A percentile compares a stretch with the other conserved stretches of the same genome.
These are phyloP conservation scores for Plectosphaerella sp. DNA, from an alignment of 2,329 filamentous ascomycete genomes.

Conservation along the genomic window DNA sequence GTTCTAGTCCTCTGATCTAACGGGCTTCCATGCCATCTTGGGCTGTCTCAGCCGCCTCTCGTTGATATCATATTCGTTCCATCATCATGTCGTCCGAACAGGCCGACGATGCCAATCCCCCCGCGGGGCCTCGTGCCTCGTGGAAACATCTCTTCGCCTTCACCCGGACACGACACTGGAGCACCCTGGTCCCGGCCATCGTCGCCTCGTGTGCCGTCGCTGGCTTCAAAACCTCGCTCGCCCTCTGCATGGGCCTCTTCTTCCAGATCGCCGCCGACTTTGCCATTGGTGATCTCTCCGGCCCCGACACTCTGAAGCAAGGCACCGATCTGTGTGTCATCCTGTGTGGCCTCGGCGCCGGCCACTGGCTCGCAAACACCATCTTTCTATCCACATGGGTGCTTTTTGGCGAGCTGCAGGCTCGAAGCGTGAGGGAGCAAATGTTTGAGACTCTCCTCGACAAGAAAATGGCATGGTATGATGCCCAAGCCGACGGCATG, in stretches of 20 bases:
- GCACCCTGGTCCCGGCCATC: constrained; percentile 49
- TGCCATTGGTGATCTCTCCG: constrained; percentile 48
- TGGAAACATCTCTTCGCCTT: constrained; percentile 64
- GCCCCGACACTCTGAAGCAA: constrained; percentile 45
- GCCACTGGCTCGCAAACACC: constrained; percentile 63
- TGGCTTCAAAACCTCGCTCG: constrained; percentile 57
- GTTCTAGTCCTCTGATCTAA: no score
- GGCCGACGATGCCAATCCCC: background rate
- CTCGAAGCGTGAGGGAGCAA: constrained; percentile 55
- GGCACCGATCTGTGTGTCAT: constrained; percentile 59
- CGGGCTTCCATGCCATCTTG: no score
- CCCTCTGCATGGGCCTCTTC: constrained; percentile 68
- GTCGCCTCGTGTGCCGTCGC: constrained; percentile 55
- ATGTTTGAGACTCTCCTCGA: constrained; percentile 67
- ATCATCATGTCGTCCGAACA: background rate
- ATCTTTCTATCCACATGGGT: constrained; percentile 69
- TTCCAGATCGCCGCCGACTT: constrained; percentile 69
- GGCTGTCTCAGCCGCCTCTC: background rate
- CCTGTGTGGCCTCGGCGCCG: constrained; percentile 58
- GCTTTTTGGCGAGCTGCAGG: constrained; percentile 76
- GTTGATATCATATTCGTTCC: background rate
- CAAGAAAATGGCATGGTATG: constrained; percentile 80
- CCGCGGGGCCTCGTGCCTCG: constrained; percentile 10
- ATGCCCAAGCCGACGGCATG: constrained; percentile 66
- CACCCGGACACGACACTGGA: constrained; percentile 56